phyloP scores from a whole-genome alignment of 2,329 filamentous ascomycete genomes.

The Diplodia seriata region DNA sequence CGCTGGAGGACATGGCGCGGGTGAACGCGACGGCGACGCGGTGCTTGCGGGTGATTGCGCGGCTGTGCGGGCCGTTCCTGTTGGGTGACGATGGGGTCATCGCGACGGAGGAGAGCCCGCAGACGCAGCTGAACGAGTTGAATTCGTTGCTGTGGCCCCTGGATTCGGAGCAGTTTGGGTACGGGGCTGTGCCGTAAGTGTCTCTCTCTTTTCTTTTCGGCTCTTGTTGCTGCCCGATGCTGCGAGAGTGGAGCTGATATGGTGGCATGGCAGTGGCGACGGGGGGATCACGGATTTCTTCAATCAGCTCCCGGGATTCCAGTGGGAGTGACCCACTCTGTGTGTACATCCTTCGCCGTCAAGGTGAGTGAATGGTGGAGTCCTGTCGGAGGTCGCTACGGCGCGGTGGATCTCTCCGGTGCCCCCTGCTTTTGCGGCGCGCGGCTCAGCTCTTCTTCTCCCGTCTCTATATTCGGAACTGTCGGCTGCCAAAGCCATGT shows the following conservation, averaged over 20 bases:
- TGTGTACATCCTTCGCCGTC: neutral
- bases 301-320: constrained; percentile 26
- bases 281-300: constrained; percentile 17
- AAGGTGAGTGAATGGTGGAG: neutral
- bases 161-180: constrained; percentile 18
- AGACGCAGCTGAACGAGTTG: constrained; percentile 36
- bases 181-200: neutral
- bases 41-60: constrained; percentile 52
- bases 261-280: neutral
- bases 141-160: constrained; percentile 37
- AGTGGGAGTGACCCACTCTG: constrained; percentile 14
- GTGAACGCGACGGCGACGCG: constrained; percentile 52
- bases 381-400: neutral
- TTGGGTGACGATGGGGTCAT: constrained; percentile 20
- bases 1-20: constrained; percentile 48
- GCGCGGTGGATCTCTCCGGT: neutral
- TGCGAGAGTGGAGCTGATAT: neutral
- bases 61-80: constrained; percentile 48
- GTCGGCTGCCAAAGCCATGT: neutral
- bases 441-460: neutral
- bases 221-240: neutral
- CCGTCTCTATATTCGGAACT: neutral
- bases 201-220: too few species aligned
- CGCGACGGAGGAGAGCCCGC: constrained; percentile 35
- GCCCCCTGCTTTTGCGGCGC: neutral